Conservation (phyloP, 176 grass and related monocot species). For the Zoysia japonica region DNA sequence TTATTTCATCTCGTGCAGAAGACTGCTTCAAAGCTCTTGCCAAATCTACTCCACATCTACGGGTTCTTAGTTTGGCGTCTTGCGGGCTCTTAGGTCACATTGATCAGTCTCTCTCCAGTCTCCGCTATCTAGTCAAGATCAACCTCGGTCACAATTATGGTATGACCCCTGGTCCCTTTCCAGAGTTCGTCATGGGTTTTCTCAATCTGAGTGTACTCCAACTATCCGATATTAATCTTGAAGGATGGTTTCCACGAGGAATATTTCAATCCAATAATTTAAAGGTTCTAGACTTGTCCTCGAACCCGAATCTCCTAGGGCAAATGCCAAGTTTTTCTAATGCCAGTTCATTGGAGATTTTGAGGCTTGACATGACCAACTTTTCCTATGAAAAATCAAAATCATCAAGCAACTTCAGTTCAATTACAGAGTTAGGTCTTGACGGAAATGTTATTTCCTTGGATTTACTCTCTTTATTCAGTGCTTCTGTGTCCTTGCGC, state of each 20-base stretch:
- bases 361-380: constrained; percentile 1
- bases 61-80: constrained; percentile 22
- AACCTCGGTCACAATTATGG: not conserved
- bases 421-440: constrained; percentile 5
- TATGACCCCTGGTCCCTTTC: constrained; percentile 13
- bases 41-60: not conserved
- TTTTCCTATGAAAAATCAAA: not conserved
- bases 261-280: constrained; percentile 27
- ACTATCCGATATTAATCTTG: constrained; percentile 26
- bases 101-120: not conserved
- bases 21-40: constrained; percentile 34
- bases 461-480: not conserved
- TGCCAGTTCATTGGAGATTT: not conserved
- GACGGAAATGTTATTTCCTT: not conserved
- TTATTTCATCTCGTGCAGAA: not conserved
- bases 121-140: constrained; percentile 4
- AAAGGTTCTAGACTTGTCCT: constrained; percentile 36
- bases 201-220: constrained; percentile 18
- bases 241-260: constrained; percentile 17
- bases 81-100: constrained; percentile 28
- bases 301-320: constrained; percentile 28
- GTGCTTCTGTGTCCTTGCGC: not conserved
- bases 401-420: not conserved
- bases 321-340: not conserved
- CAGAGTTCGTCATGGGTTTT: constrained; percentile 21